Conservation (phyloP, 2,329 filamentous ascomycete species). For the Fusarium sp. region DNA sequence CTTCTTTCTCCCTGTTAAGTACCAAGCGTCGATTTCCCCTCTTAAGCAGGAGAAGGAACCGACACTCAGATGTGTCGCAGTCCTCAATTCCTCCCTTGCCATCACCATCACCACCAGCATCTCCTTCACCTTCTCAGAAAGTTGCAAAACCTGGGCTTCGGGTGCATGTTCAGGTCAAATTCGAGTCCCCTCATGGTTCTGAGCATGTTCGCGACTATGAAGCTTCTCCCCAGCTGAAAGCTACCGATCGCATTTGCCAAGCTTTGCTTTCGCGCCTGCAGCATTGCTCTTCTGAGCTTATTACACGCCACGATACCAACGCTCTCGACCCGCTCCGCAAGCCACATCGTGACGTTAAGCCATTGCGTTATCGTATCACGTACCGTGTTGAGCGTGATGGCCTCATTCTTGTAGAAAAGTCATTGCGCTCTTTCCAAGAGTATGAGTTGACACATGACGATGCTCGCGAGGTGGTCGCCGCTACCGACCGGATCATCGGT, state of each 20-base stretch:
- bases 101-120: conserved; percentile 19
- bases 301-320: conserved; percentile 63
- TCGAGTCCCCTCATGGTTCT: conserved; percentile 58
- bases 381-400: conserved; percentile 59
- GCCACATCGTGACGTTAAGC: conserved; percentile 54
- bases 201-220: conserved; percentile 60
- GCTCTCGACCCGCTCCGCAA: conserved; percentile 57
- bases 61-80: conserved; percentile 38
- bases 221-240: conserved; percentile 57
- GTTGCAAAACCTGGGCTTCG: conserved; percentile 48
- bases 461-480: conserved; percentile 60
- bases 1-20: conserved; percentile 40
- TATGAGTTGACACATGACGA: conserved; percentile 57
- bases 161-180: conserved; percentile 59
- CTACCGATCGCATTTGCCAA: conserved; percentile 60
- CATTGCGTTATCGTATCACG: conserved; percentile 61
- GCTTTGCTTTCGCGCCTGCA: conserved; percentile 63
- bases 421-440: conserved; percentile 63
- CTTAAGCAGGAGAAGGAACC: conserved; percentile 45
- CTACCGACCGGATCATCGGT: conserved; percentile 63
- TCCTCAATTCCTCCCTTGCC: conserved; percentile 32
- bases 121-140: conserved; percentile 21
- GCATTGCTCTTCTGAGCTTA: conserved; percentile 64
- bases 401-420: conserved; percentile 57
- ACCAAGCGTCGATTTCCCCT: conserved; percentile 50